Conservation (phyloP, 768 basidiomycete genomes). For the Nidularia pulvinata region DNA sequence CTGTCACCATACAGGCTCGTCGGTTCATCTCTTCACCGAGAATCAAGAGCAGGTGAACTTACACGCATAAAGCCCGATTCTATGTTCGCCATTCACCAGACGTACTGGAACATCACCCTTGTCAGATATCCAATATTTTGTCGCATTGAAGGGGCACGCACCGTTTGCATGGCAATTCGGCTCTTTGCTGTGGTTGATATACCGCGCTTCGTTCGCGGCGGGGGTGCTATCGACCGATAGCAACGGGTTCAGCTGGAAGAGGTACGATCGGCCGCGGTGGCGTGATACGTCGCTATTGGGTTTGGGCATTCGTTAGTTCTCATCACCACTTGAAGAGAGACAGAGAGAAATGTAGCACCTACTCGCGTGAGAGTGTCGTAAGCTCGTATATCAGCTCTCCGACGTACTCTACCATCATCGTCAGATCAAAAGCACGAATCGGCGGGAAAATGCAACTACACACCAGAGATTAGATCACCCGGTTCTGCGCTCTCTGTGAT, state of each 20-base stretch:
- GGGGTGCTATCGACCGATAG: constrained; percentile 53
- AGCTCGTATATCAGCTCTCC: not conserved
- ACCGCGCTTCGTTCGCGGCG: constrained; percentile 65
- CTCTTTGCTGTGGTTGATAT: constrained; percentile 57
- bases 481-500: constrained; percentile 37
- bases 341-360: not conserved
- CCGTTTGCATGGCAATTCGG: constrained; percentile 48
- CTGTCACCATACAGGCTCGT: not conserved
- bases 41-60: constrained; percentile 13
- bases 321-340: not conserved
- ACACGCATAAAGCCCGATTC: constrained; percentile 66
- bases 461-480: constrained; percentile 52
- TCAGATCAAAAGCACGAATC: not conserved
- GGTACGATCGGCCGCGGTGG: constrained; percentile 49
- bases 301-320: constrained; percentile 29
- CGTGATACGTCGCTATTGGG: constrained; percentile 28
- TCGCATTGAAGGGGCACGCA: constrained; percentile 16
- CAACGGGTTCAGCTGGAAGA: constrained; percentile 50
- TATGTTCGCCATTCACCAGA: constrained; percentile 65
- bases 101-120: constrained; percentile 29
- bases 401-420: not conserved
- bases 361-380: not conserved
- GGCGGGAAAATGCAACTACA: not conserved
- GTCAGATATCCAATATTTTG: not conserved
- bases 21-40: not conserved